phyloP scores from a whole-genome alignment of 129 eudicot genomes.

The Dittrichia graveolens region DNA sequence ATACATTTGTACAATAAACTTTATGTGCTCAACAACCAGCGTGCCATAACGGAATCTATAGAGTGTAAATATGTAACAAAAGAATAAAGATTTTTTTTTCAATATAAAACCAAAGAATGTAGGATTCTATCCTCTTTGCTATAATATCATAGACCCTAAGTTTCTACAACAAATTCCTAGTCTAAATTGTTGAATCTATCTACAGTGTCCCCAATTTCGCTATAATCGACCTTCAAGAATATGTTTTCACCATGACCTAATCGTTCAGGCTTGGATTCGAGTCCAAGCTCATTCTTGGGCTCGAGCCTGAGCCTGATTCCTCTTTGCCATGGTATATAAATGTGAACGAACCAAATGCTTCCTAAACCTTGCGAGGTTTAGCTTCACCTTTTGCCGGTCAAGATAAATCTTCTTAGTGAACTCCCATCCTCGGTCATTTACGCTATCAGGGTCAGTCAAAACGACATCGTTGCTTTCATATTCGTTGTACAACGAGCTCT shows the following conservation, averaged over 20 bases:
- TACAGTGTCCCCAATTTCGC: neutral
- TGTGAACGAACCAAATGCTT: constrained; percentile 76
- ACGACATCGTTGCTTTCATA: constrained; percentile 67
- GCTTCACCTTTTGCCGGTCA: constrained; percentile 73
- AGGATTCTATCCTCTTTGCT: constrained; percentile 7
- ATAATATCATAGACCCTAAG: constrained; percentile 18
- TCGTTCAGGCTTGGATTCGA: neutral
- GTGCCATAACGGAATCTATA: too few species aligned
- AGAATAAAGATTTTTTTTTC: constrained; percentile 17
- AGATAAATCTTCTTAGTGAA: constrained; percentile 85
- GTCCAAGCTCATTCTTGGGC: neutral
- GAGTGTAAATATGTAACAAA: neutral
- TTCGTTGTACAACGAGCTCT: constrained; percentile 79
- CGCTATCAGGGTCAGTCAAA: constrained; percentile 65
- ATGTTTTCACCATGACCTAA: neutral
- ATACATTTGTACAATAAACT: too few species aligned
- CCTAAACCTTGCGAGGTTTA: constrained; percentile 60
- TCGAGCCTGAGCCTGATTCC: constrained; percentile 28
- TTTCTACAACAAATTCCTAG: constrained; percentile 26
- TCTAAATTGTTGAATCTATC: constrained; percentile 7
- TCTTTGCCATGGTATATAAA: constrained; percentile 52
- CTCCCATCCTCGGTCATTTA: constrained; percentile 84
- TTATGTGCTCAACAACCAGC: too few species aligned
- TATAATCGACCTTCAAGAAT: neutral
- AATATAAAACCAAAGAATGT: constrained; percentile 9